phyloP scores from a whole-genome alignment of 306 rosid species.

The Prosopis cineraria region DNA sequence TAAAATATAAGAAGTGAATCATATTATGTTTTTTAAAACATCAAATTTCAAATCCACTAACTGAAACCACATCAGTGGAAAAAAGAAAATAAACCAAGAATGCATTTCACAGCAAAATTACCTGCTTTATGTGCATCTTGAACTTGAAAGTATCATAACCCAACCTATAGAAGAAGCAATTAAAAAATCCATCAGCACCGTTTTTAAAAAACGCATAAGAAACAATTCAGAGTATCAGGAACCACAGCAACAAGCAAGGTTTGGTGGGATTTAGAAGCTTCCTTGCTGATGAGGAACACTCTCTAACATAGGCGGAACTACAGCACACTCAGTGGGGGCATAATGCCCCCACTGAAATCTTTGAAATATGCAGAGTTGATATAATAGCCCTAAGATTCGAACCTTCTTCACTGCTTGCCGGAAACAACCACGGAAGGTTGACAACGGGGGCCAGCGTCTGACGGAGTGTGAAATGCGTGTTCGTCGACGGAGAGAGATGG shows the following conservation, averaged over 20 bases:
- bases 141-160: conserved; percentile 51
- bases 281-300: neutral
- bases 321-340: conserved; percentile 76
- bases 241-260: neutral
- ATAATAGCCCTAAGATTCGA: no score
- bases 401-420: no score
- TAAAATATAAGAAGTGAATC: neutral
- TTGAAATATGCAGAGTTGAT: no score
- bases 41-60: conserved; percentile 9
- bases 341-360: conserved; percentile 43
- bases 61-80: neutral
- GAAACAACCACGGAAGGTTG: no score
- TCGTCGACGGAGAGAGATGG: no score
- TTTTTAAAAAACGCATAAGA: neutral
- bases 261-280: neutral
- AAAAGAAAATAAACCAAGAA: neutral
- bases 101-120: conserved; percentile 32
- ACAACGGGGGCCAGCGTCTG: no score
- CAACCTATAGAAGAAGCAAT: conserved; percentile 40
- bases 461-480: no score
- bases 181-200: conserved; percentile 28
- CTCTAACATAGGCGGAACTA: no score
- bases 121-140: conserved; percentile 96
- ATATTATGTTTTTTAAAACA: neutral
- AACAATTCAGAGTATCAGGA: neutral